Conservation (phyloP, 2,329 filamentous ascomycete species). For the Penicillium brevicompactum region DNA sequence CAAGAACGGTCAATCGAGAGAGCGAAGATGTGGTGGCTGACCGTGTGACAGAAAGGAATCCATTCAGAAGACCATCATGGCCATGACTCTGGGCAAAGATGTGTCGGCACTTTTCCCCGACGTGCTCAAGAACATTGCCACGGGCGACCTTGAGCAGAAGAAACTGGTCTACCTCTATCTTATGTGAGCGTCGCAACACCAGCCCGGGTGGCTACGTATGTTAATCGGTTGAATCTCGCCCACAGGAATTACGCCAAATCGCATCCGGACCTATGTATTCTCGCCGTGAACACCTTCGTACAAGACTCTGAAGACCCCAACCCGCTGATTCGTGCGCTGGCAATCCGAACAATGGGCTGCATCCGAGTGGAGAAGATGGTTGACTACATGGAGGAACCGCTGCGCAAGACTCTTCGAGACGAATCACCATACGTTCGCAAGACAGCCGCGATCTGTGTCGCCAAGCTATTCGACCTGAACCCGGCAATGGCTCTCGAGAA, state of each 20-base stretch:
- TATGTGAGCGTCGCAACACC: constrained; percentile 64
- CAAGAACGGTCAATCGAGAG: background rate
- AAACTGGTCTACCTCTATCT: constrained; percentile 98
- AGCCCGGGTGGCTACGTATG: background rate
- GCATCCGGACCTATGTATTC: constrained; percentile 95
- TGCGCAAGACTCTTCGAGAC: constrained; percentile 93
- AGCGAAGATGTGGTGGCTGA: constrained; percentile 26
- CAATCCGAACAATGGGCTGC: constrained; percentile 97
- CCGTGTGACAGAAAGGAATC: constrained; percentile 74
- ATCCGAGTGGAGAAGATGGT: constrained; percentile 99
- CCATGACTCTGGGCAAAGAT: constrained; percentile 98
- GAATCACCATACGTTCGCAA: constrained; percentile 98
- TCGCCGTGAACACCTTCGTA: constrained; percentile 98
- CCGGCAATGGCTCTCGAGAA: constrained; percentile 93
- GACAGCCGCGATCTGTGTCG: constrained; percentile 95
- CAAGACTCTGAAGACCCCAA: constrained; percentile 99
- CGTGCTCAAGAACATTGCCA: constrained; percentile 98
- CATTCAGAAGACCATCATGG: constrained; percentile 99
- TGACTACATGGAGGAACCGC: constrained; percentile 98
- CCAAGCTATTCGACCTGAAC: constrained; percentile 95
- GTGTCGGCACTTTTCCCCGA: constrained; percentile 96
- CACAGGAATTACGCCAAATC: constrained; percentile 98
- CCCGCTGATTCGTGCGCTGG: constrained; percentile 88
- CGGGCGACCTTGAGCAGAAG: constrained; percentile 92
- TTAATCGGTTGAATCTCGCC: constrained; percentile 22